Conservation (phyloP, 768 basidiomycete genomes). For the Calocybe indica region DNA sequence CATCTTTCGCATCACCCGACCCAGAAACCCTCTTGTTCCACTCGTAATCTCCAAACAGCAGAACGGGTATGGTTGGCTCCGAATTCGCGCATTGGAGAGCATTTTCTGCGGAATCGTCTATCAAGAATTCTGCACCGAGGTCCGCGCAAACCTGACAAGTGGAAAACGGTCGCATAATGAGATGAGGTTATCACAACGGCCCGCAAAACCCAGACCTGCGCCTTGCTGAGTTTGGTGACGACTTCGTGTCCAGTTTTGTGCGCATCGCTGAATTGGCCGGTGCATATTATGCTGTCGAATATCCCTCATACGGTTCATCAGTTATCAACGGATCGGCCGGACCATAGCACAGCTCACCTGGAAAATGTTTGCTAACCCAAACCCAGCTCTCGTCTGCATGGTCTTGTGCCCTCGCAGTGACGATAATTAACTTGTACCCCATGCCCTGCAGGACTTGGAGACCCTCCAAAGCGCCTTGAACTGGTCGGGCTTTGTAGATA, state of each 20-base stretch:
- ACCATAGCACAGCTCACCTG: constrained; percentile 31
- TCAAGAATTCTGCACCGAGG: constrained; percentile 57
- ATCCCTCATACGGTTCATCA: constrained; percentile 22
- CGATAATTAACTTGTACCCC: constrained; percentile 66
- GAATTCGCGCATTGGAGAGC: constrained; percentile 52
- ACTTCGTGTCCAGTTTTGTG: constrained; percentile 39
- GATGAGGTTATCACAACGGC: background rate
- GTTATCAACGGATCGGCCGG: background rate
- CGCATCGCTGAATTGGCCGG: constrained; percentile 60
- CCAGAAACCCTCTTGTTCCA: constrained; percentile 65
- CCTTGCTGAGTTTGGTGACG: constrained; percentile 59
- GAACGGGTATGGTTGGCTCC: constrained; percentile 45
- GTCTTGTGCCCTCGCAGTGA: constrained; percentile 64
- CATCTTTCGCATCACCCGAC: constrained; percentile 37
- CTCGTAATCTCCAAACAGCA: constrained; percentile 72
- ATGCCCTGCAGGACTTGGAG: constrained; percentile 46
- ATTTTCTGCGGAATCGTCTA: constrained; percentile 82
- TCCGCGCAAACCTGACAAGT: constrained; percentile 51
- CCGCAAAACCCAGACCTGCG: constrained; percentile 43
- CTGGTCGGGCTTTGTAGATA: constrained; percentile 42
- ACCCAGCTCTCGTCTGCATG: constrained; percentile 53
- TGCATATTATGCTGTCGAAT: constrained; percentile 63
- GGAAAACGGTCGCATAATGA: background rate
- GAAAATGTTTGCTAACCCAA: constrained; percentile 65
- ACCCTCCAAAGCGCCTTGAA: constrained; percentile 59